phyloP scores from a whole-genome alignment of 371 early-diverging fungal genomes.

The Syncephalastrum racemosum region DNA sequence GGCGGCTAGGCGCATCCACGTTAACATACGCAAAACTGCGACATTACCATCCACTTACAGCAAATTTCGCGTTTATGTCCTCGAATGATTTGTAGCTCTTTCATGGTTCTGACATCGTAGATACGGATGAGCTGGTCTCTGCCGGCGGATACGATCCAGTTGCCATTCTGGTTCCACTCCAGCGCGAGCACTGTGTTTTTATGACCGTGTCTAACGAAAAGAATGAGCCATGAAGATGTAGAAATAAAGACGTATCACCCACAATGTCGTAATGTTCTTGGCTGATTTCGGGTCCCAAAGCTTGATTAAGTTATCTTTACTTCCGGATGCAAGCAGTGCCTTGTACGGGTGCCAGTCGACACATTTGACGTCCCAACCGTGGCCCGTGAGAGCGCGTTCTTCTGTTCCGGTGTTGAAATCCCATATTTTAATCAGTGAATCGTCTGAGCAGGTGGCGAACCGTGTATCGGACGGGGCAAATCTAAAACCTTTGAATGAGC shows the following conservation, averaged over 20 bases:
- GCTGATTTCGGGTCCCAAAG: conserved; percentile 99
- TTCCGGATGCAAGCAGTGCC: conserved; percentile 96
- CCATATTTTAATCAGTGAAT: conserved; percentile 97
- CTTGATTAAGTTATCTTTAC: conserved; percentile 98
- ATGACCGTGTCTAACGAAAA: conserved; percentile 80
- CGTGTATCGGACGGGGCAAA: conserved; percentile 80
- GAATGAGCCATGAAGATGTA: background rate
- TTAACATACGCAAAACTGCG: conserved; percentile 1
- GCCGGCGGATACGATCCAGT: conserved; percentile 95
- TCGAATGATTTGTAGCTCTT: conserved; percentile 89
- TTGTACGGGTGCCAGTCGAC: conserved; percentile 99
- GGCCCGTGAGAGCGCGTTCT: conserved; percentile 88
- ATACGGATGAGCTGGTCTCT: conserved; percentile 96
- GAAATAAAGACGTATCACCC: conserved; percentile 23
- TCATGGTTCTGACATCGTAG: conserved; percentile 96
- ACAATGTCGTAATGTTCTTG: conserved; percentile 89
- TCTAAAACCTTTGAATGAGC: conserved; percentile 10
- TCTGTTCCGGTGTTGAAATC: conserved; percentile 89
- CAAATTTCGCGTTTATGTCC: conserved; percentile 96
- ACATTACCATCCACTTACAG: conserved; percentile 50
- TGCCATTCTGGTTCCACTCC: conserved; percentile 97
- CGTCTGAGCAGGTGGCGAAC: conserved; percentile 98
- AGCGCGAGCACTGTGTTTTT: conserved; percentile 95
- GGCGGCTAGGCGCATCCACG: conserved; percentile 54
- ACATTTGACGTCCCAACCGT: conserved; percentile 99